These are phyloP conservation scores for Sclerospora graminicola DNA, from an alignment of 352 stramenopile genomes.

Conservation along the genomic window DNA sequence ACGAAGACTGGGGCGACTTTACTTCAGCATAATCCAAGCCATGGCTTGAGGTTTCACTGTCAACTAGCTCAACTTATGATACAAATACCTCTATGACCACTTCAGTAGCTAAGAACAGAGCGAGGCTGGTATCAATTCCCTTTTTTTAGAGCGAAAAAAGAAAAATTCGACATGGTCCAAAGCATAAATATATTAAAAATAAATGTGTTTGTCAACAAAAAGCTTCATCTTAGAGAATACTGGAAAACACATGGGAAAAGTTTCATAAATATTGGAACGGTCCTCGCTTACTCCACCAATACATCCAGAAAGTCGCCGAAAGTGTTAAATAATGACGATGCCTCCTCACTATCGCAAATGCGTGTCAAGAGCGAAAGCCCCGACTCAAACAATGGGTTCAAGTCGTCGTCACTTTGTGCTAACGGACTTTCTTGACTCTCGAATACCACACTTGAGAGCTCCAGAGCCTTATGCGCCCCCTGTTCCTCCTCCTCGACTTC, in stretches of 20 bases:
- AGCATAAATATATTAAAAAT: too few relatives aligned
- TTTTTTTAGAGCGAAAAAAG: too few relatives aligned
- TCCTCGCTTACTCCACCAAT: constrained; percentile 31
- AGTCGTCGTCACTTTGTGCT: constrained; percentile 10
- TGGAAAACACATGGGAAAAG: too few relatives aligned
- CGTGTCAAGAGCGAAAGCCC: constrained; percentile 42
- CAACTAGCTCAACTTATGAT: too few relatives aligned
- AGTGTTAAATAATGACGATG: constrained; percentile 52
- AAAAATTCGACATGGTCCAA: too few relatives aligned
- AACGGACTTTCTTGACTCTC: constrained; percentile 6
- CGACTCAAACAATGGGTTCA: constrained; percentile 27
- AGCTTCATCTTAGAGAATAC: too few relatives aligned
- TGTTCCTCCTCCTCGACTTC: constrained; percentile 14
- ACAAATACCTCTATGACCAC: too few relatives aligned
- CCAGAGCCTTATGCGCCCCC: not conserved
- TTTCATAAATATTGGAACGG: too few relatives aligned
- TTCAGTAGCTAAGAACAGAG: too few relatives aligned
- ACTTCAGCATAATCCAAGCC: constrained; percentile 39
- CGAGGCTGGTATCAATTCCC: too few relatives aligned
- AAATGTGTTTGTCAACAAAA: too few relatives aligned
- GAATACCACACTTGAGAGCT: constrained; percentile 13
- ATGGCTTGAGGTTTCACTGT: too few relatives aligned
- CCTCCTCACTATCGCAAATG: constrained; percentile 51
- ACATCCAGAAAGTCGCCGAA: constrained; percentile 65
- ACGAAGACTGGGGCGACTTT: constrained; percentile 81